These are phyloP conservation scores for Artomyces pyxidatus DNA, from an alignment of 768 basidiomycete genomes.

Conservation along the genomic window DNA sequence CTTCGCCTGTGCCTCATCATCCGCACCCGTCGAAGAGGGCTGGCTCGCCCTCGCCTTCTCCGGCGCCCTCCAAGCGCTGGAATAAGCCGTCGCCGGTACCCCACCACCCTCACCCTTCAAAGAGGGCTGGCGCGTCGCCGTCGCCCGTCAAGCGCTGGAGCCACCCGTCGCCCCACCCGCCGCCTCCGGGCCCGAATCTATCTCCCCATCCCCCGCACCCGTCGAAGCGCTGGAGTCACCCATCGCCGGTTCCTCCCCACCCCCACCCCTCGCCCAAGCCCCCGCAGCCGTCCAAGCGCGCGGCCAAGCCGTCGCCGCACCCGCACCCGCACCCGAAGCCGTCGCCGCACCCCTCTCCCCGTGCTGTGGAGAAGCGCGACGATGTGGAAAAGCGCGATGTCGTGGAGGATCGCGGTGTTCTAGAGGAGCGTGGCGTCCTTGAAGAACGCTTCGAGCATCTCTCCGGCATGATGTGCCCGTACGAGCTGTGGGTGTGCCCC, in stretches of 20 bases:
- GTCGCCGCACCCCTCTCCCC: not conserved
- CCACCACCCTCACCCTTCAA: not conserved
- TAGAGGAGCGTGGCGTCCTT: not conserved
- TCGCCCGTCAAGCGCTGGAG: not conserved
- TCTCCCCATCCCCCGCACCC: not conserved
- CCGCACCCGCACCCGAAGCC: not conserved
- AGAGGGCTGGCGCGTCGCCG: not conserved
- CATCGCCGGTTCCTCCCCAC: too few species aligned
- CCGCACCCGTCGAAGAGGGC: too few species aligned
- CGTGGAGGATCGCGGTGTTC: too few species aligned
- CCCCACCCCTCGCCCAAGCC: not conserved
- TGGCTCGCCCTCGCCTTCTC: not conserved
- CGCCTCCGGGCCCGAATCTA: not conserved
- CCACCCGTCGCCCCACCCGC: not conserved
- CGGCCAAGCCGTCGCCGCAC: not conserved
- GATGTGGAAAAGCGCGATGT: not conserved
- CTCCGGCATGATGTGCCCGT: not conserved
- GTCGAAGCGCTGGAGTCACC: not conserved
- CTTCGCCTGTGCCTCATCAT: not conserved
- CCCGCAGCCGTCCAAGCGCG: not conserved
- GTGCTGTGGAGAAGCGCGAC: not conserved
- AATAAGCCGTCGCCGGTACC: not conserved
- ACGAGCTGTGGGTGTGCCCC: constrained; percentile 5
- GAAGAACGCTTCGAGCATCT: not conserved
- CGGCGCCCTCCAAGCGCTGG: not conserved